Evolutionary conservation across 768 basidiomycete genomes (phyloP).

Genomic region (Psilocybe tampanensis): DNA sequence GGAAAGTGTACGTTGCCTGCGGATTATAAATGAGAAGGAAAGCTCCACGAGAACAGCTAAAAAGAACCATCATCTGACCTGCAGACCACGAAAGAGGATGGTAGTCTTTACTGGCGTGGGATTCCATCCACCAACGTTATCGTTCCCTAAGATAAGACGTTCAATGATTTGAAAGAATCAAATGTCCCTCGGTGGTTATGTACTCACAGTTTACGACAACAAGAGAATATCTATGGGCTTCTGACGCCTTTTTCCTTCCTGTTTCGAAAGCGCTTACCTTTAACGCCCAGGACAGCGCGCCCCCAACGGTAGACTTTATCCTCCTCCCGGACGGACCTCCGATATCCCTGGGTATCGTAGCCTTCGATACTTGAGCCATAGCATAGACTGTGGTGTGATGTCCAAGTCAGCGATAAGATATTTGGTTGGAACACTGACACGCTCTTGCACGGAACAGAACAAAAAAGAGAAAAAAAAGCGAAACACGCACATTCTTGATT

Average conservation of each 20-base stretch:
- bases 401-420: not conserved
- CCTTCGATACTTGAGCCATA: slow-evolving; percentile 74
- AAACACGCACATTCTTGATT: slow-evolving; percentile 69
- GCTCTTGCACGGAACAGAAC: too few species aligned
- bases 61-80: slow-evolving; percentile 33
- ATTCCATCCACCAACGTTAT: slow-evolving; percentile 51
- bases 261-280: slow-evolving; percentile 68
- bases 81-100: slow-evolving; percentile 63
- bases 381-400: slow-evolving; percentile 48
- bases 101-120: slow-evolving; percentile 56
- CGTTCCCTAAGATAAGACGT: slow-evolving; percentile 39
- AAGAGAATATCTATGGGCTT: slow-evolving; percentile 67
- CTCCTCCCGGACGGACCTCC: slow-evolving; percentile 69
- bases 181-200: not conserved
- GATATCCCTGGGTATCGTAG: slow-evolving; percentile 63
- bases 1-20: slow-evolving; percentile 72
- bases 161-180: not conserved
- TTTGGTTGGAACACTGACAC: too few species aligned
- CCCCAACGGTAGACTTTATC: slow-evolving; percentile 60
- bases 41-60: not conserved
- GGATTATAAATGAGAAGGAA: not conserved
- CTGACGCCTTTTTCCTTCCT: slow-evolving; percentile 47
- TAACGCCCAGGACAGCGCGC: slow-evolving; percentile 53
- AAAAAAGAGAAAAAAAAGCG: too few species aligned
- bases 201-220: slow-evolving; percentile 68